Percentiles rank a stretch among this genome's conserved stretches.
Conservation (phyloP, 176 grass and related monocot genomes). For the Elymus sibiricus region DNA sequence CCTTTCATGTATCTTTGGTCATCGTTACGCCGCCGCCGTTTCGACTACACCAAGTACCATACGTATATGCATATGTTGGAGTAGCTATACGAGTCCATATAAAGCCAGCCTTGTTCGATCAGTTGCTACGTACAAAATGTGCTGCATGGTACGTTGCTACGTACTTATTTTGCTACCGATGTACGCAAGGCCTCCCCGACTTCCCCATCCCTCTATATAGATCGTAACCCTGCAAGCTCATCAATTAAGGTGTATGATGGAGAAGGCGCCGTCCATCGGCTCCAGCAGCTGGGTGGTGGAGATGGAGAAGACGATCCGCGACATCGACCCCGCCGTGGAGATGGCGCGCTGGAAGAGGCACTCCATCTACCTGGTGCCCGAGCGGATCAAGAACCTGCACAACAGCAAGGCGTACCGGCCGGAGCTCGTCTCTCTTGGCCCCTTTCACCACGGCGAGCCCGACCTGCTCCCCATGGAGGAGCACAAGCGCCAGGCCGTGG, state of each 20-base stretch:
- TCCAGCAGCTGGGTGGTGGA: conserved; percentile 25
- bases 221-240: background rate
- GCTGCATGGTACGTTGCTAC: too few relatives aligned
- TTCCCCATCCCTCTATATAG: background rate
- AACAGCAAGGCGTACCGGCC: conserved; percentile 29
- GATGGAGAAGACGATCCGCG: background rate
- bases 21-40: background rate
- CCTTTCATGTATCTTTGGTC: background rate
- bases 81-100: background rate
- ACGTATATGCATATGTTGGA: background rate
- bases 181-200: too few relatives aligned
- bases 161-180: too few relatives aligned
- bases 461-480: conserved; percentile 44
- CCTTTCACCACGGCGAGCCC: conserved; percentile 41
- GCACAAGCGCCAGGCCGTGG: conserved; percentile 46
- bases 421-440: conserved; percentile 43
- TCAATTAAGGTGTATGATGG: background rate
- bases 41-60: background rate
- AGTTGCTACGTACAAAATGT: too few relatives aligned
- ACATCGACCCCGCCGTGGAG: conserved; percentile 17
- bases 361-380: conserved; percentile 39
- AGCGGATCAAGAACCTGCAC: conserved; percentile 25
- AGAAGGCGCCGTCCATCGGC: background rate
- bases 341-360: conserved; percentile 16
- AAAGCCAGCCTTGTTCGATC: background rate